A percentile compares a stretch with the other conserved stretches of the same genome.
phyloP scores from a whole-genome alignment of 257 asterid genomes.

The Linderniella brevidens region DNA sequence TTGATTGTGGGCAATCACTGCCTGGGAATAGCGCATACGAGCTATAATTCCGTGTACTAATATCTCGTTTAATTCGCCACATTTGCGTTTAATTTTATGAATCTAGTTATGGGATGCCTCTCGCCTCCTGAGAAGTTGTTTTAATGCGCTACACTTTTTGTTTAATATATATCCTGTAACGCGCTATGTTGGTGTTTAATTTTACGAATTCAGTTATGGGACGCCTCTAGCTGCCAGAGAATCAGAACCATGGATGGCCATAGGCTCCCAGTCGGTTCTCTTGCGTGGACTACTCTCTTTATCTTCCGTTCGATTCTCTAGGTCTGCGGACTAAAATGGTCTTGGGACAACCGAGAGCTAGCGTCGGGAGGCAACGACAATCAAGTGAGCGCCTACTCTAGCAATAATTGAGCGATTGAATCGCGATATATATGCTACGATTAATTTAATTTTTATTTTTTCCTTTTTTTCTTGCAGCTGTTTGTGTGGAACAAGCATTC shows the following conservation, averaged over 20 bases:
- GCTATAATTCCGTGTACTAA: too few relatives aligned
- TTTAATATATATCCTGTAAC: too few relatives aligned
- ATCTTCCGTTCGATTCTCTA: slow-evolving; percentile 33
- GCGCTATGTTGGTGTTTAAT: too few relatives aligned
- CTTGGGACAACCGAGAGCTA: slow-evolving; percentile 76
- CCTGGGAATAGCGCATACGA: too few relatives aligned
- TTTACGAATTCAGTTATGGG: too few relatives aligned
- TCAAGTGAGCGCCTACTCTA: slow-evolving; percentile 32
- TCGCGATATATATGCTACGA: too few relatives aligned
- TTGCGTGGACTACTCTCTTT: slow-evolving; percentile 89
- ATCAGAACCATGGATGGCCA: slow-evolving; percentile 93
- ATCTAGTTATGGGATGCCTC: slow-evolving; percentile 86
- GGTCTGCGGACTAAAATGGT: slow-evolving; percentile 91
- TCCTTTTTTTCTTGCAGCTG: slow-evolving; percentile 29
- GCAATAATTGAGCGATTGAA: too few relatives aligned
- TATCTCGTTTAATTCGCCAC: too few relatives aligned
- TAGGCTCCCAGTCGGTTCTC: slow-evolving; percentile 71
- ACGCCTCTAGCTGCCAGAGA: slow-evolving; percentile 30
- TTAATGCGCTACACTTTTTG: too few relatives aligned
- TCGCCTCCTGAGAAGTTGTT: too few relatives aligned
- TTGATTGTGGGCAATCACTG: too few relatives aligned
- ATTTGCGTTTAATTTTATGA: slow-evolving; percentile 11
- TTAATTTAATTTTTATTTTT: too few relatives aligned
- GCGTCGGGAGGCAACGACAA: slow-evolving; percentile 99
- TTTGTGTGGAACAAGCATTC: slow-evolving; percentile 91